Percentiles rank a stretch among this genome's conserved stretches.
These are phyloP conservation scores for Penicillium samsonianum DNA, from an alignment of 495 filamentous ascomycete species.

Conservation along the genomic window DNA sequence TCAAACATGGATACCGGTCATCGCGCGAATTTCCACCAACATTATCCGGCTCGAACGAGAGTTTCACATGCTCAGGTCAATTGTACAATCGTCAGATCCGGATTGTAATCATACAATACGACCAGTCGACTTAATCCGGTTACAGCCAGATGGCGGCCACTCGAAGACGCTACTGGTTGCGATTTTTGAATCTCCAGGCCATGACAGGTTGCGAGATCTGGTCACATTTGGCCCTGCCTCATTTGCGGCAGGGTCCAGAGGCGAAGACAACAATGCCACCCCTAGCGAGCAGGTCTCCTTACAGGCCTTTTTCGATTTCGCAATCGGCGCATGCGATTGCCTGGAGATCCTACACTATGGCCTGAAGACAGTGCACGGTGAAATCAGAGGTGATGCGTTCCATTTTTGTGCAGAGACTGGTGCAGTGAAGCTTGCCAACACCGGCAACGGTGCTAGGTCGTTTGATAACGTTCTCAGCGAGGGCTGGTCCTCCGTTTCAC, in stretches of 20 bases:
- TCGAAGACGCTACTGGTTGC: constrained; percentile 65
- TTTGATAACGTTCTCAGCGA: constrained; percentile 87
- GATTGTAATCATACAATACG: constrained; percentile 71
- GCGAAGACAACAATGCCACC: constrained; percentile 50
- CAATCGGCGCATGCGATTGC: constrained; percentile 81
- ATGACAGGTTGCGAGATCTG: constrained; percentile 67
- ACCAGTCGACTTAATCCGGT: constrained; percentile 69
- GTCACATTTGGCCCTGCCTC: constrained; percentile 77
- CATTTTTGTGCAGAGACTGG: constrained; percentile 70
- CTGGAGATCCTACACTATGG: constrained; percentile 85
- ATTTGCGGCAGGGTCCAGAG: constrained; percentile 54
- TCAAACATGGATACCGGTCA: constrained; percentile 52
- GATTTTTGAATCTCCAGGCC: constrained; percentile 77
- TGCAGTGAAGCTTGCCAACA: constrained; percentile 74
- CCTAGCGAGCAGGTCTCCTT: constrained; percentile 65
- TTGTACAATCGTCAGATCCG: constrained; percentile 71
- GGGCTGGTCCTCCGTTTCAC: constrained; percentile 78
- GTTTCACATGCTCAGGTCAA: constrained; percentile 72
- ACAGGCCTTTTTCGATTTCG: constrained; percentile 79
- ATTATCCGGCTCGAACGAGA: constrained; percentile 78
- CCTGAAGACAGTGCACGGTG: constrained; percentile 78
- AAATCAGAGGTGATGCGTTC: constrained; percentile 85
- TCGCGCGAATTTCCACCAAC: constrained; percentile 79
- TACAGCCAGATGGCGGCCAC: constrained; percentile 65
- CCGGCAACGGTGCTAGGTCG: constrained; percentile 78